Evolutionary conservation across 768 basidiomycete species (phyloP).

Genomic region (Mycena metata): DNA sequence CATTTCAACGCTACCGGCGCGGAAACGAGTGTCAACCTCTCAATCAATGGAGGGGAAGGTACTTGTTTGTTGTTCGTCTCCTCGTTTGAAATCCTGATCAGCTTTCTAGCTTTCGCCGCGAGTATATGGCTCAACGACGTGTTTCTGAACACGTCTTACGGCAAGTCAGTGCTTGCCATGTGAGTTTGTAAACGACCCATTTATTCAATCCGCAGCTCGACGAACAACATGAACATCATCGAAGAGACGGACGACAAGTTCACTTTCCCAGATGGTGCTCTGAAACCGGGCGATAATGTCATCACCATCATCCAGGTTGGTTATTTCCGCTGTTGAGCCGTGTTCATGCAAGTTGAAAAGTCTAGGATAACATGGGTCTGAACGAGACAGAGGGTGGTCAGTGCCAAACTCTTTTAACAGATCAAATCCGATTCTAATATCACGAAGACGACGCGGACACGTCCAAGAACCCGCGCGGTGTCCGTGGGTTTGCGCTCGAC

Average conservation of each 20-base stretch:
- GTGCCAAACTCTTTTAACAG: conserved; percentile 23
- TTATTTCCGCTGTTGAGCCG: not conserved
- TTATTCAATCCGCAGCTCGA: conserved; percentile 61
- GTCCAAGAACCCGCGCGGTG: conserved; percentile 82
- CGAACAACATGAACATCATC: conserved; percentile 70
- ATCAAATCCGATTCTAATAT: not conserved
- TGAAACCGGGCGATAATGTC: conserved; percentile 75
- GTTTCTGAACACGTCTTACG: conserved; percentile 80
- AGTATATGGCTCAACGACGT: conserved; percentile 84
- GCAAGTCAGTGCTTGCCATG: conserved; percentile 65
- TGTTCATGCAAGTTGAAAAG: not conserved
- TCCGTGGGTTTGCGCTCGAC: conserved; percentile 82
- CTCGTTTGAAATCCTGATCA: not conserved
- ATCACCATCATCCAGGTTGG: conserved; percentile 82
- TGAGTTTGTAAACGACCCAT: not conserved
- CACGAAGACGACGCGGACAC: conserved; percentile 59
- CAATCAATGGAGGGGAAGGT: conserved; percentile 88
- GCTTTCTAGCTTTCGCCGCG: conserved; percentile 76
- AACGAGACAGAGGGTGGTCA: conserved; percentile 69
- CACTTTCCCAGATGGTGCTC: conserved; percentile 68
- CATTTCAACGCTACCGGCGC: conserved; percentile 76
- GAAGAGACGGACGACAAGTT: conserved; percentile 80
- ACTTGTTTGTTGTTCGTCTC: not conserved
- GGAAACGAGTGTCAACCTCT: conserved; percentile 77
- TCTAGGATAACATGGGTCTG: conserved; percentile 84